A percentile compares a stretch with the other conserved stretches of the same genome.
phyloP scores from a whole-genome alignment of 495 filamentous ascomycete genomes.

The Clohesyomyces aquaticus region DNA sequence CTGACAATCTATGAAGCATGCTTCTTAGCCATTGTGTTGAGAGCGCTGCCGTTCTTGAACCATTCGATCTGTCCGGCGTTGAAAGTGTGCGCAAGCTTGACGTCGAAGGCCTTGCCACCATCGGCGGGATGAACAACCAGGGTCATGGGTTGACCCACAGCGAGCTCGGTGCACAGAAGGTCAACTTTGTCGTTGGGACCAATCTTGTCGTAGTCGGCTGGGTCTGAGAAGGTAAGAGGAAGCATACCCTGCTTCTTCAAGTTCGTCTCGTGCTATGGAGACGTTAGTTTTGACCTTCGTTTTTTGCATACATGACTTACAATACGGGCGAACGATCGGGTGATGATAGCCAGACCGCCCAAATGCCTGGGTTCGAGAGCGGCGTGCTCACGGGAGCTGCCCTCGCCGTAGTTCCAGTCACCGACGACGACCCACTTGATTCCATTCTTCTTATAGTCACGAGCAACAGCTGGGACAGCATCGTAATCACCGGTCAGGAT shows the following conservation, averaged over 20 bases:
- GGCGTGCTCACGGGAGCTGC: conserved; percentile 95
- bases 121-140: conserved; percentile 88
- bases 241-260: conserved; percentile 99
- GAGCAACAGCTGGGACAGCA: conserved; percentile 89
- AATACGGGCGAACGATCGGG: conserved; percentile 95
- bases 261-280: conserved; percentile 87
- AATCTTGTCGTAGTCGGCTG: conserved; percentile 98
- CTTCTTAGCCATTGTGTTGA: conserved; percentile 96
- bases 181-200: conserved; percentile 89
- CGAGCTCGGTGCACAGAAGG: conserved; percentile 85
- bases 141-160: conserved; percentile 91
- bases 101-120: conserved; percentile 71
- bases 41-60: conserved; percentile 95
- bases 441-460: conserved; percentile 97
- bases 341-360: conserved; percentile 95
- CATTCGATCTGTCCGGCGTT: conserved; percentile 96
- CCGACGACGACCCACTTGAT: conserved; percentile 97
- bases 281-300: conserved; percentile 28
- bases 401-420: conserved; percentile 99
- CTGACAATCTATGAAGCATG: conserved; percentile 19
- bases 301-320: no score
- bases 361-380: conserved; percentile 97
- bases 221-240: conserved; percentile 90
- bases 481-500: conserved; percentile 77
- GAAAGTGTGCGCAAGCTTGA: conserved; percentile 91